phyloP scores from a whole-genome alignment of 306 rosid genomes.

The Styphnolobium japonicum region DNA sequence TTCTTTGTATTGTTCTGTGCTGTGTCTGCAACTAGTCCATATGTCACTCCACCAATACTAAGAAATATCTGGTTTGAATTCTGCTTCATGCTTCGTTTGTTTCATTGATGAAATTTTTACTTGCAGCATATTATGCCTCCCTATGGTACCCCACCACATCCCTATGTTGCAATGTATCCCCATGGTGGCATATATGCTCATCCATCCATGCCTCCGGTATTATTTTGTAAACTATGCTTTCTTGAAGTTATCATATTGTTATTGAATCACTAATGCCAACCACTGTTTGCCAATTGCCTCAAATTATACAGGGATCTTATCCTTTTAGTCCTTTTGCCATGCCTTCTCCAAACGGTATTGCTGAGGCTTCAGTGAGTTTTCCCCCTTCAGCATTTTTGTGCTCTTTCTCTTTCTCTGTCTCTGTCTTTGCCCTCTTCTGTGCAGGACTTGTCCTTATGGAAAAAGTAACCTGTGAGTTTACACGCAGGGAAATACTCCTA shows the following conservation, averaged over 20 bases:
- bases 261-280: conserved; percentile 12
- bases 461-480: conserved; percentile 34
- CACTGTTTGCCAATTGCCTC: conserved; percentile 2
- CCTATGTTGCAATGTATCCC: conserved; percentile 99
- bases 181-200: conserved; percentile 98
- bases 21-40: not conserved
- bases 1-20: conserved; percentile 18
- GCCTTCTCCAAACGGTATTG: conserved; percentile 91
- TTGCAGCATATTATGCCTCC: conserved; percentile 99
- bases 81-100: not conserved
- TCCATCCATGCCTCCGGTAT: conserved; percentile 97
- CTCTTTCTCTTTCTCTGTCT: conserved; percentile 4
- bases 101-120: conserved; percentile 21
- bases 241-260: conserved; percentile 24
- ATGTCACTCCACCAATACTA: not conserved
- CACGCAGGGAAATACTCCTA: conserved; percentile 80
- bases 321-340: conserved; percentile 94
- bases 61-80: conserved; percentile 9
- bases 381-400: not conserved
- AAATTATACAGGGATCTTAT: conserved; percentile 78
- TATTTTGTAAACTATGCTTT: conserved; percentile 31
- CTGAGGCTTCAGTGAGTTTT: conserved; percentile 85
- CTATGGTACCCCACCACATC: conserved; percentile 95
- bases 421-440: not conserved
- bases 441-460: conserved; percentile 18